These are phyloP conservation scores for Cladophialophora exuberans DNA, from an alignment of 2,329 filamentous ascomycete genomes.

Conservation along the genomic window DNA sequence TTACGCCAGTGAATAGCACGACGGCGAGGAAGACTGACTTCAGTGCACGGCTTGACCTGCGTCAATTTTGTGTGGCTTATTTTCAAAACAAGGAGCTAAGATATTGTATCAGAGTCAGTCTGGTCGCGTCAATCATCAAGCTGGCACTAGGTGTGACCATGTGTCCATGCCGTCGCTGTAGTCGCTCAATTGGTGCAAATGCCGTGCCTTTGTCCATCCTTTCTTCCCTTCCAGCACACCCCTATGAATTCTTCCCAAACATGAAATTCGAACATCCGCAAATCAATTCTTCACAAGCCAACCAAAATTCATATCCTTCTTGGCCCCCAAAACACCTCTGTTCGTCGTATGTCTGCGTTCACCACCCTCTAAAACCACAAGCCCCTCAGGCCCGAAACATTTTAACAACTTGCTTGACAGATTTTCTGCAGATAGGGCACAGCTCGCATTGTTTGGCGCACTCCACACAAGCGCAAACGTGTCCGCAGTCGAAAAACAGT, in stretches of 20 bases:
- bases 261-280: neutral
- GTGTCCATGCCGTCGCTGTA: conserved; percentile 1
- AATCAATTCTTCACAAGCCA: no score
- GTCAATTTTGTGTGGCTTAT: no score
- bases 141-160: neutral
- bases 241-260: neutral
- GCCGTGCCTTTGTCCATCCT: neutral
- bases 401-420: conserved; percentile 60
- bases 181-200: conserved; percentile 3
- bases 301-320: no score
- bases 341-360: neutral
- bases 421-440: conserved; percentile 65
- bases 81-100: no score
- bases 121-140: neutral
- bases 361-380: neutral
- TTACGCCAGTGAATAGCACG: no score
- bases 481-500: conserved; percentile 66
- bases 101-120: no score
- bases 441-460: conserved; percentile 62
- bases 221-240: neutral
- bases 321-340: neutral
- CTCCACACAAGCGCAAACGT: conserved; percentile 63
- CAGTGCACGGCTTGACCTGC: no score
- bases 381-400: conserved; percentile 52
- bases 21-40: no score